Conservation (phyloP, 768 basidiomycete species). For the Podaxis pistillaris region DNA sequence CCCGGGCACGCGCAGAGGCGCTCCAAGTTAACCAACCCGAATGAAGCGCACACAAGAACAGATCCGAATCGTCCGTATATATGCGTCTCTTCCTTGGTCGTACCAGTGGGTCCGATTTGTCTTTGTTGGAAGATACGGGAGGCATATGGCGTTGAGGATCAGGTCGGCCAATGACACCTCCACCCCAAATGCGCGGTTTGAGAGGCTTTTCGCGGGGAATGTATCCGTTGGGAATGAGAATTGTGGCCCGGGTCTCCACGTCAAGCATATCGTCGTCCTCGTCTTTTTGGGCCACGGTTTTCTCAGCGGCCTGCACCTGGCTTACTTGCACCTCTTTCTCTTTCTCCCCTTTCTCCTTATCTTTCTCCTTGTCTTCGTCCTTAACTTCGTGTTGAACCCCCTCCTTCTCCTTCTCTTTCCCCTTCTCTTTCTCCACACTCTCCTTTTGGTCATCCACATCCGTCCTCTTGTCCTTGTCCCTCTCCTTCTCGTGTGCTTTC, state of each 20-base stretch:
- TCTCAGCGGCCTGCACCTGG: constrained; percentile 6
- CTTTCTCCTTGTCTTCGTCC: constrained; percentile 16
- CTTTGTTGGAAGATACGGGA: constrained; percentile 2
- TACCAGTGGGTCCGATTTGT: constrained; percentile 3
- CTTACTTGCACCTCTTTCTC: constrained; percentile 16
- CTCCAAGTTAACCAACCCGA: constrained; percentile 56
- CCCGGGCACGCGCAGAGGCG: constrained; percentile 36
- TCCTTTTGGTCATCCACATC: background rate
- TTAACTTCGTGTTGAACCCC: constrained; percentile 13
- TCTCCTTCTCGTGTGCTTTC: constrained; percentile 16
- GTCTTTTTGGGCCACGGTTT: constrained; percentile 14
- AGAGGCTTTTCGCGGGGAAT: constrained; percentile 54
- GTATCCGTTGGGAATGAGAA: constrained; percentile 58
- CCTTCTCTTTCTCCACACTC: background rate
- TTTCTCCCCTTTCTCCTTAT: constrained; percentile 16
- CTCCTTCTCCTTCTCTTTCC: constrained; percentile 10
- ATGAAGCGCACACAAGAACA: constrained; percentile 69
- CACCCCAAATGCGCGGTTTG: constrained; percentile 69
- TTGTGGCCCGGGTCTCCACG: constrained; percentile 45
- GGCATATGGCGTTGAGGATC: constrained; percentile 7
- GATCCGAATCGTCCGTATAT: constrained; percentile 78
- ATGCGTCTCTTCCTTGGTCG: constrained; percentile 41
- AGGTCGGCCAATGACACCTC: constrained; percentile 44
- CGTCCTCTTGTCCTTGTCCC: constrained; percentile 17
- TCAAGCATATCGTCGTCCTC: constrained; percentile 30